A percentile compares a stretch with the other conserved stretches of the same genome.
Conservation (phyloP, 176 grass and related monocot species). For the Echinochloa phyllopogon region DNA sequence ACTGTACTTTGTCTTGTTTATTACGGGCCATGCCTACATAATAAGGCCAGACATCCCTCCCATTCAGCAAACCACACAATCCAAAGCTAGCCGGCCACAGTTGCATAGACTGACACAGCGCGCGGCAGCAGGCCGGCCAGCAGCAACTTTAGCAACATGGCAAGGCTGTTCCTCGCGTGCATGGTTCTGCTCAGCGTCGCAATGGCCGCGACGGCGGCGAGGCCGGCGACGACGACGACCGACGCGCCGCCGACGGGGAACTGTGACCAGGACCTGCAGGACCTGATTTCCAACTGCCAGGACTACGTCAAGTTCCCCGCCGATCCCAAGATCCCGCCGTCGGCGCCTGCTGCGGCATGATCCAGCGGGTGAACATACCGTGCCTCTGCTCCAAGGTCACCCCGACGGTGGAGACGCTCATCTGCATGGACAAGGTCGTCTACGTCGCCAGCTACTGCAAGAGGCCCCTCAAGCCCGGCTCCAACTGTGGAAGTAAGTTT, state of each 20-base stretch:
- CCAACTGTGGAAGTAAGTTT: slow-evolving; percentile 63
- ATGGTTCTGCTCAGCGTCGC: slow-evolving; percentile 33
- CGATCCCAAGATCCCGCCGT: slow-evolving; percentile 50
- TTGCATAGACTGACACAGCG: background rate
- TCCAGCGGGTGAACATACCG: slow-evolving; percentile 54
- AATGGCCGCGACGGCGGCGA: slow-evolving; percentile 13
- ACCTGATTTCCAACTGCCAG: slow-evolving; percentile 41
- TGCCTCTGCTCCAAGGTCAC: slow-evolving; percentile 64
- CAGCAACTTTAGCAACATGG: slow-evolving; percentile 22
- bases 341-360: slow-evolving; percentile 44
- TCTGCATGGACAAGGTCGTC: slow-evolving; percentile 61
- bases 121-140: background rate
- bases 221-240: background rate
- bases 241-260: background rate
- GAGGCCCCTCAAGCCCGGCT: slow-evolving; percentile 45
- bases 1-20: background rate
- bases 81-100: background rate
- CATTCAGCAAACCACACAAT: background rate
- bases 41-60: slow-evolving; percentile 4
- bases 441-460: slow-evolving; percentile 52
- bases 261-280: slow-evolving; percentile 29
- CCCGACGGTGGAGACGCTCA: slow-evolving; percentile 36
- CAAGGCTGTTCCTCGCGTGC: slow-evolving; percentile 28
- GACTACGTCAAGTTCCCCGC: slow-evolving; percentile 44
- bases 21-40: slow-evolving; percentile 15